Evolutionary conservation across 202 grass and related monocot genomes (phyloP).

Genomic region (Elaeis oleifera): DNA sequence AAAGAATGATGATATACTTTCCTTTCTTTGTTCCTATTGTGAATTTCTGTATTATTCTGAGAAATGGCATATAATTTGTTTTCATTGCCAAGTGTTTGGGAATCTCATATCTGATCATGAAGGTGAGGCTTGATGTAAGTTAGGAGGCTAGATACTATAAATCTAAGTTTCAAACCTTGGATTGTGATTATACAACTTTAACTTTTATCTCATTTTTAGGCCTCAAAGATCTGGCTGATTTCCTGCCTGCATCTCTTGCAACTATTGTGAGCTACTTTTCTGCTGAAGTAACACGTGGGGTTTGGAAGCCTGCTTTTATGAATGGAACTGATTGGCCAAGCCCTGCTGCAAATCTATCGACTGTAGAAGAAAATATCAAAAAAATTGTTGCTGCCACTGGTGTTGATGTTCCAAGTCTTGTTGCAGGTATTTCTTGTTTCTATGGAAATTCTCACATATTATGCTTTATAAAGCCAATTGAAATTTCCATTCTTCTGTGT

Average conservation of each 20-base stretch:
- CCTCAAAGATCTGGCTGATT: slow-evolving; percentile 86
- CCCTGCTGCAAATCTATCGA: slow-evolving; percentile 70
- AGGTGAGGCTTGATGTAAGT: no score
- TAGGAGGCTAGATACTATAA: no score
- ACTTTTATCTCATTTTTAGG: slow-evolving; percentile 43
- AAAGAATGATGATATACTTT: no score
- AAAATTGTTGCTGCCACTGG: slow-evolving; percentile 89
- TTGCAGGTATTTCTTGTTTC: slow-evolving; percentile 53
- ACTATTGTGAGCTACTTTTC: slow-evolving; percentile 98
- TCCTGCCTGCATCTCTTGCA: slow-evolving; percentile 78
- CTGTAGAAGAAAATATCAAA: slow-evolving; percentile 88
- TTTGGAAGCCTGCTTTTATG: slow-evolving; percentile 97
- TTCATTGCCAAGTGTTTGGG: no score
- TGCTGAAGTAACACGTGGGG: slow-evolving; percentile 84
- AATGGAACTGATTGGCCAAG: slow-evolving; percentile 99
- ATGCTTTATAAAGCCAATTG: no score
- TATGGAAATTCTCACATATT: background rate
- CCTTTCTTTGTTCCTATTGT: no score
- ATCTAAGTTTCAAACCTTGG: no score
- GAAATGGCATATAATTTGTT: no score
- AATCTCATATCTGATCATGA: no score
- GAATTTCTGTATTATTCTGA: no score
- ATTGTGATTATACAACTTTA: background rate
- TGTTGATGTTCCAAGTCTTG: slow-evolving; percentile 84
- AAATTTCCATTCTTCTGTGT: no score